Base-by-base conservation (phyloP, 345 rosid species). In the Euphorbia peplus region DNA sequence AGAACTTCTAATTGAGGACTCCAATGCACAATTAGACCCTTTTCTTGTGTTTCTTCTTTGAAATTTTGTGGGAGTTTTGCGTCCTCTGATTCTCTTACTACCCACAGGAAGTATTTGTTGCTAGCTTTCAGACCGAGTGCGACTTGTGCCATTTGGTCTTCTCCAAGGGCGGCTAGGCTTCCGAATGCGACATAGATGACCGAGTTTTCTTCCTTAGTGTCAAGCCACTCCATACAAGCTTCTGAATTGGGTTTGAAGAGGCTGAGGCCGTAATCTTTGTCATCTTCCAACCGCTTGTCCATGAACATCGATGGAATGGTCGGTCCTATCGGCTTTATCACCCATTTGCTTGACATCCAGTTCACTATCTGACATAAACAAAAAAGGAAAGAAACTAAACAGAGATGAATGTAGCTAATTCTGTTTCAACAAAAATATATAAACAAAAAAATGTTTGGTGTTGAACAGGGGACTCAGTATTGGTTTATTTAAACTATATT, bases 141-240 rank as follows among this genome's bases (percentile, higher is more conserved):
- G 5, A 88, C 24, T 59, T 88, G 88, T 58, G 53, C 73, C 86
- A 83, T 85, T 65, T 86, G 88, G 13, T 78, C 79, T 54, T 79
- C 77, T 41, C 69, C 81, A 1, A 82, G 65, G 18, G 55, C 54
- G 12, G 84, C 88, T 42, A 86, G 24, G 68, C 95, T 88, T 28
- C 89, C 88, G 30, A 86, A 86, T 60, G 95, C 82, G 29, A 80
- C 76, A 10, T 85, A 84, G 44, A 85, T 76, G 0, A 88, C 95
- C 0, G 88, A 88, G 16, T n/a, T 51, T 11, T 65, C 61, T 6
- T 73, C 73, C 76, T 78, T 86, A 2, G 84, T 56, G 76, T 83
- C 74, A 24, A 88, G 63, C 95, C 89, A 88, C 19, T 70, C 63
- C 7, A 71, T 78, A 76, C 81, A 80, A 3, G 71, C 65, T 12